These are phyloP conservation scores for Penicillium sp. DNA, from an alignment of 2,329 filamentous ascomycete genomes.

Conservation along the genomic window DNA sequence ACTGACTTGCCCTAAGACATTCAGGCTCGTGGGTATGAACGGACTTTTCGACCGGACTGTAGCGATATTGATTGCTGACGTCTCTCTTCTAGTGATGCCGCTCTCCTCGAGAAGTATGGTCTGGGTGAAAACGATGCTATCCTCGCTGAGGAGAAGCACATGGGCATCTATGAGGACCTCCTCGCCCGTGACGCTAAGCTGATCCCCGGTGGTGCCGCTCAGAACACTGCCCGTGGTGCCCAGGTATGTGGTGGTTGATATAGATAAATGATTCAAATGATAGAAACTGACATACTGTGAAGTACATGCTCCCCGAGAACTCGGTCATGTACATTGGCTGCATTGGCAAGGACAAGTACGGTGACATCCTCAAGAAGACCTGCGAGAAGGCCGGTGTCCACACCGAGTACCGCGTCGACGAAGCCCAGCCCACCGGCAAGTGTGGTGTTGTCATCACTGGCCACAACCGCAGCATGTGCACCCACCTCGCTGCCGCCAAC, in stretches of 20 bases:
- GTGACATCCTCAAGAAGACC: slow-evolving; percentile 82
- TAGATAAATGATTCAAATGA: slow-evolving; percentile 4
- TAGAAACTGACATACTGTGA: slow-evolving; percentile 15
- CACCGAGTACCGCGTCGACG: slow-evolving; percentile 93
- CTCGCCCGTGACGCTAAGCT: slow-evolving; percentile 91
- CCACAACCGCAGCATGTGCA: slow-evolving; percentile 92
- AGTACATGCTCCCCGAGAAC: slow-evolving; percentile 89
- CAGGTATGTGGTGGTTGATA: slow-evolving; percentile 56
- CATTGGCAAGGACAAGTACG: slow-evolving; percentile 94
- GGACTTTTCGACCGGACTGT: slow-evolving; percentile 9
- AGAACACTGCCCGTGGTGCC: slow-evolving; percentile 95
- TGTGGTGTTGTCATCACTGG: slow-evolving; percentile 97
- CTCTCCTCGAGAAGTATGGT: slow-evolving; percentile 86
- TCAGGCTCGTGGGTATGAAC: slow-evolving; percentile 71
- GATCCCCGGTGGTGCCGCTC: slow-evolving; percentile 92
- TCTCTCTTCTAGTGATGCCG: slow-evolving; percentile 66
- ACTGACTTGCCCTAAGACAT: slow-evolving; percentile 67
- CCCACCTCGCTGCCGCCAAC: slow-evolving; percentile 94
- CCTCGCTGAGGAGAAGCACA: slow-evolving; percentile 90
- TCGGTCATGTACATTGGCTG: slow-evolving; percentile 93
- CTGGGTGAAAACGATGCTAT: slow-evolving; percentile 98
- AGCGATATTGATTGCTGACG: slow-evolving; percentile 10
- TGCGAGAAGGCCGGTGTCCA: slow-evolving; percentile 86
- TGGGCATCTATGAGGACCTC: slow-evolving; percentile 88
- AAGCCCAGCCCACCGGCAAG: slow-evolving; percentile 81